Evolutionary conservation across 495 filamentous ascomycete genomes (phyloP).

Genomic region (Aspergillus affinis): DNA sequence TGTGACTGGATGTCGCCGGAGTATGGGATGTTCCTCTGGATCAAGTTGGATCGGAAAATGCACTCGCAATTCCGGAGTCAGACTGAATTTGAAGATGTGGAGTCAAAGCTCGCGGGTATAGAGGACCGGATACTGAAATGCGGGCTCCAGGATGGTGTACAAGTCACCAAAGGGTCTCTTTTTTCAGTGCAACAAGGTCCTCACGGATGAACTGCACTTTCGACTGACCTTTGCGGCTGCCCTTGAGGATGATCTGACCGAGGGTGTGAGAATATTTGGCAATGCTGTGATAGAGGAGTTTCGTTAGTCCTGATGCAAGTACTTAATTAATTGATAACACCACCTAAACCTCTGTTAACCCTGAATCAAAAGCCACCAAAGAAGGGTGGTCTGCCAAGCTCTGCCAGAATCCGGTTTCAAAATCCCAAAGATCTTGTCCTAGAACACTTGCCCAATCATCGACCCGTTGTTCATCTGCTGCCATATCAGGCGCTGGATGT

Average conservation of each 20-base stretch:
- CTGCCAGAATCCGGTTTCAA: conserved; percentile 34
- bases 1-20: conserved; percentile 16
- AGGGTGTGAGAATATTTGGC: conserved; percentile 12
- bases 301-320: neutral
- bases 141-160: neutral
- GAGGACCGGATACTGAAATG: neutral
- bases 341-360: neutral
- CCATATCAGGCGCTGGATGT: conserved; percentile 11
- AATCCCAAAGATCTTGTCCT: conserved; percentile 35
- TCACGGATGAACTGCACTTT: conserved; percentile 6
- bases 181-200: neutral
- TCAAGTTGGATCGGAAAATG: conserved; percentile 8
- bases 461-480: neutral
- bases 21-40: conserved; percentile 24
- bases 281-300: conserved; percentile 3
- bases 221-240: conserved; percentile 18
- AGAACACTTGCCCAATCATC: conserved; percentile 33
- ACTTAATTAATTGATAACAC: too few species aligned
- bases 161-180: conserved; percentile 1
- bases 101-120: neutral
- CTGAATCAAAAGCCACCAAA: conserved; percentile 5
- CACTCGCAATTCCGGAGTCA: neutral
- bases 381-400: conserved; percentile 35
- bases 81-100: neutral
- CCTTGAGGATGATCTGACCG: conserved; percentile 2